Conservation (phyloP, 148 eudicot genomes). For the Vaccinium macrocarpon region DNA sequence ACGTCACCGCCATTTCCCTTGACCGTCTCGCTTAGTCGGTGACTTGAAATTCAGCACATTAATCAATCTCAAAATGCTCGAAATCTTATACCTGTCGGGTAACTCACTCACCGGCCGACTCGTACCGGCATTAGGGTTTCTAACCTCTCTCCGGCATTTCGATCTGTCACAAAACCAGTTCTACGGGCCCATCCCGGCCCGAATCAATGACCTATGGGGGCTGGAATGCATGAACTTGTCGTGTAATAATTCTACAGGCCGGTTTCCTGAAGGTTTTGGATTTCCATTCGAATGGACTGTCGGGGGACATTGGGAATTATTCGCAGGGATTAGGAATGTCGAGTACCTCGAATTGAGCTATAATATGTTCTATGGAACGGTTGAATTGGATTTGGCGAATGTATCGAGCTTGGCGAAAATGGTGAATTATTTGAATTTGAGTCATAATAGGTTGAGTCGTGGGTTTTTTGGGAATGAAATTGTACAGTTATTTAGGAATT, state of each 20-base stretch:
- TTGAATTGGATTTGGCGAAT: slow-evolving; percentile 32
- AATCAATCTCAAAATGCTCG: slow-evolving; percentile 33
- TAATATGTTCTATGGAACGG: slow-evolving; percentile 57
- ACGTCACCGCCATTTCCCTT: slow-evolving; percentile 51
- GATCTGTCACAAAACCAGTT: slow-evolving; percentile 73
- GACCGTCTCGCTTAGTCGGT: slow-evolving; percentile 49
- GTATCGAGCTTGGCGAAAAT: slow-evolving; percentile 69
- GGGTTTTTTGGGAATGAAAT: slow-evolving; percentile 47
- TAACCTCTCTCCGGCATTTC: slow-evolving; percentile 48
- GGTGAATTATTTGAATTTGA: slow-evolving; percentile 58
- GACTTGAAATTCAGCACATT: slow-evolving; percentile 71
- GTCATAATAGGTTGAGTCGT: slow-evolving; percentile 55
- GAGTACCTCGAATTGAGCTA: slow-evolving; percentile 73
- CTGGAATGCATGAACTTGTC: slow-evolving; percentile 73
- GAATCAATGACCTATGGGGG: slow-evolving; percentile 62
- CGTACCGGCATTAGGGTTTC: slow-evolving; percentile 63
- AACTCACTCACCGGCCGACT: slow-evolving; percentile 65
- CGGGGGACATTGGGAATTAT: slow-evolving; percentile 60
- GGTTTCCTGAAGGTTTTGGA: slow-evolving; percentile 72
- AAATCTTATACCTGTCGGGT: slow-evolving; percentile 54
- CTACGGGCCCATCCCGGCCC: slow-evolving; percentile 70
- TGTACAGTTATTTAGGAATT: slow-evolving; percentile 55
- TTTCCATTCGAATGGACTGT: slow-evolving; percentile 50
- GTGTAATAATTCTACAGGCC: slow-evolving; percentile 38
- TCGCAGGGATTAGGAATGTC: slow-evolving; percentile 52